Conservation (phyloP, 345 rosid genomes). For the Leavenworthia alabamica region DNA sequence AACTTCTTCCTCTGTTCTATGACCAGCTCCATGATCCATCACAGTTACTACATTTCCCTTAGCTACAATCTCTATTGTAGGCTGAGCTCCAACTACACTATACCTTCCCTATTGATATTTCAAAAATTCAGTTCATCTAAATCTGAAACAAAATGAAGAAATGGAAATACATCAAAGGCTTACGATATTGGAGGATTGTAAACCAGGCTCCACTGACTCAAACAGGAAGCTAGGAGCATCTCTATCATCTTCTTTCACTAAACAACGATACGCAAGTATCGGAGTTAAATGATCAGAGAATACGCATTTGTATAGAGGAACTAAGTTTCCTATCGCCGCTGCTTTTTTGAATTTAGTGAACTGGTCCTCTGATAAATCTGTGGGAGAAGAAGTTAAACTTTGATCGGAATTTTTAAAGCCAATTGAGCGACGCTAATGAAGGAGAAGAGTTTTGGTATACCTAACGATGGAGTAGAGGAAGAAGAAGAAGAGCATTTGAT, state of each 20-base stretch:
- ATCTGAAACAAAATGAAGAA: not conserved
- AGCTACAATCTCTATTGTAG: constrained; percentile 76
- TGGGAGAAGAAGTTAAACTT: not conserved
- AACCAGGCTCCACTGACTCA: constrained; percentile 86
- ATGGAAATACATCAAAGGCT: constrained; percentile 11
- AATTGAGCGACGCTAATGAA: not conserved
- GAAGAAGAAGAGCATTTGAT: constrained; percentile 47
- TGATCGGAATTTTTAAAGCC: not conserved
- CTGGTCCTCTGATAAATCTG: constrained; percentile 44
- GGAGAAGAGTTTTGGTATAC: constrained; percentile 26
- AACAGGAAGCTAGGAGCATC: constrained; percentile 95
- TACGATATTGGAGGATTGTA: constrained; percentile 54
- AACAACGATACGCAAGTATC: constrained; percentile 77
- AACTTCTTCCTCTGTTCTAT: constrained; percentile 59
- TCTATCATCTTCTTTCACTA: constrained; percentile 89
- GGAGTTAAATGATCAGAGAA: constrained; percentile 94
- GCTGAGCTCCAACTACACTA: constrained; percentile 91
- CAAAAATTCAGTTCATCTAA: not conserved
- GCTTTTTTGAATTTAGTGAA: constrained; percentile 55
- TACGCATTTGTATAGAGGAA: constrained; percentile 64
- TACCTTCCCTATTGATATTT: constrained; percentile 57
- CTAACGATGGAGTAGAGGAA: constrained; percentile 38
- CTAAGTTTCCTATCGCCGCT: constrained; percentile 62
- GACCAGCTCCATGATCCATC: constrained; percentile 65
- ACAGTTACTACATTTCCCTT: constrained; percentile 76